Conservation (phyloP, 2,329 filamentous ascomycete species). For the Fusarium annulatum region DNA sequence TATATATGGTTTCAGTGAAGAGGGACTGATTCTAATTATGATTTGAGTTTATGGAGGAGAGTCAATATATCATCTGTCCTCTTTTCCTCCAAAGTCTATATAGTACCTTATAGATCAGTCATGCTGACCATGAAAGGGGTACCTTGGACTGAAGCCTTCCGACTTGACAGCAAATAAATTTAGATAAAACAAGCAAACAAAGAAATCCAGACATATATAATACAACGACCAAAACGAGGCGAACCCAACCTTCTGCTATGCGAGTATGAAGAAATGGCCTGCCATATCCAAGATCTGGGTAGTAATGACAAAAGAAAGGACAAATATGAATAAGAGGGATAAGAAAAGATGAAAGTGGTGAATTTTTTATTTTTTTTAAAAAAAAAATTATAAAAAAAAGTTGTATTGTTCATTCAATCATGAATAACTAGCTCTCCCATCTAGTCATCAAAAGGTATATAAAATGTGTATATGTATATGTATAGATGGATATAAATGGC, state of each 20-base stretch:
- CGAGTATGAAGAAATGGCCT: background rate
- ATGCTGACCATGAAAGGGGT: background rate
- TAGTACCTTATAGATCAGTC: background rate
- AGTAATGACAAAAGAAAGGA: background rate
- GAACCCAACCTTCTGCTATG: background rate
- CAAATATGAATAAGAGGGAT: background rate
- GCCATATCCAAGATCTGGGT: background rate
- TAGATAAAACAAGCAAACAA: background rate
- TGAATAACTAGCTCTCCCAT: slow-evolving; percentile 27
- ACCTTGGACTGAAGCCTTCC: background rate
- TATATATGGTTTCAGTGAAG: background rate
- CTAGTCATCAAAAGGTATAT: slow-evolving; percentile 29
- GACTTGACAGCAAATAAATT: background rate
- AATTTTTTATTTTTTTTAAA: too few relatives aligned
- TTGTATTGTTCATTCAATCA: slow-evolving; percentile 37
- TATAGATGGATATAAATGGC: slow-evolving; percentile 10
- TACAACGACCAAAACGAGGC: background rate
- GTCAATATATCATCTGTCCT: background rate
- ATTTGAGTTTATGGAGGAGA: background rate
- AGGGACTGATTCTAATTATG: background rate
- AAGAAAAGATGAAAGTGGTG: background rate
- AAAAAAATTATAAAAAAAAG: background rate
- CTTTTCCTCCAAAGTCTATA: background rate
- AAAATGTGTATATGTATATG: background rate
- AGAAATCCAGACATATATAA: background rate